Evolutionary conservation across 257 asterid species (phyloP), one percentile per base, ranked within the genome.

Genomic region (Solanum chiquidenum): DNA sequence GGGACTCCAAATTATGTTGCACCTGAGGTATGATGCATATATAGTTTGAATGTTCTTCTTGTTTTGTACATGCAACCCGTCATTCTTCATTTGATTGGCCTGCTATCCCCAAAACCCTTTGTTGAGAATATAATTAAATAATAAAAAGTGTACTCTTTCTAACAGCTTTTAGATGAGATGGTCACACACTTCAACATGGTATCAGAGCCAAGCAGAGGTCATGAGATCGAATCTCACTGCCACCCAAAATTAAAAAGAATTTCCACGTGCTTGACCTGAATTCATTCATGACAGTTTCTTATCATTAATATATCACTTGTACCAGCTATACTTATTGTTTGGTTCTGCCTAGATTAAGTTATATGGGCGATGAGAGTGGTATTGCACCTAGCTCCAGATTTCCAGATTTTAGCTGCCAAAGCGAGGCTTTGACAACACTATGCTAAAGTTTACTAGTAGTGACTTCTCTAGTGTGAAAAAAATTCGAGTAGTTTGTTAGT

Each of bases 1-100:
- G 99, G 99, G 68, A 96, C 98, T 91, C 99, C 99, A 91, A 95
- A 94, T 91, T 95, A 94, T 94, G 94, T 95, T 91, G 99, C 99
- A 52, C 98, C 99, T 33, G 99, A 95, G 99, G 98, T 95, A 93
- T 82, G 85, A 82, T 31, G 69, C 42, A 82, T 49, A 46, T 16
- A 38, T 80, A 18, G 31, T 29, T 82, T 31, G 42, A 80, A 31
- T 18, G 62, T 49, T 21, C 69, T 49, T 80, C 42, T 31, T 80
- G 42, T 46, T 49, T 80, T 49, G 16, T 49, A 46, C 29, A 27
- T 29, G 42, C 85, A 31, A 46, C 10, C 40, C 20, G 2, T 79
- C 68, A 80, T 49, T 80, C 42, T 46, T 20, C 68, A 49, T 80
- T 46, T 80, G 42, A 29, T 49, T 80, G 85, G 20, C 44, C 68